These are phyloP conservation scores for Didymella sp. DNA, from an alignment of 2,329 filamentous ascomycete genomes.

Conservation along the genomic window DNA sequence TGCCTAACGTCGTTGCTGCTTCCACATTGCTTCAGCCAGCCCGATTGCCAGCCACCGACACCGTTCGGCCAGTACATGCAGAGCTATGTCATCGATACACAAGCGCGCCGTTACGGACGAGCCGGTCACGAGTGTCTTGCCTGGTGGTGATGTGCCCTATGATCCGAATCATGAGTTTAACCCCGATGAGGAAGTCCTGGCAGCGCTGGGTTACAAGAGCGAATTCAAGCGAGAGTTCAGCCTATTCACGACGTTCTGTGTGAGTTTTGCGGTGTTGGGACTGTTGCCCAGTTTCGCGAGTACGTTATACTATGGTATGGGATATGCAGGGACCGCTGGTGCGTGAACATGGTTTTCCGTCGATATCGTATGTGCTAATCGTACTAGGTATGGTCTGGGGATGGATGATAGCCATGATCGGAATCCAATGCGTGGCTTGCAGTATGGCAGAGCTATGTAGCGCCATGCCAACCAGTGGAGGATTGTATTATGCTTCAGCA, in stretches of 20 bases:
- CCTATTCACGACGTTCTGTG: conserved; percentile 76
- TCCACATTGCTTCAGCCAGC: conserved; percentile 5
- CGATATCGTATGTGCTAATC: conserved; percentile 11
- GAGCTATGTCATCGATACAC: conserved; percentile 14
- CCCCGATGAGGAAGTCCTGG: conserved; percentile 67
- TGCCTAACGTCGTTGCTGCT: conserved; percentile 3
- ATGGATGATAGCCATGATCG: conserved; percentile 75
- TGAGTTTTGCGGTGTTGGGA: conserved; percentile 75
- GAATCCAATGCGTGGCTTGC: conserved; percentile 73
- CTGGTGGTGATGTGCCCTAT: conserved; percentile 58
- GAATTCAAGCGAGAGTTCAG: conserved; percentile 75
- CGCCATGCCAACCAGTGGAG: conserved; percentile 74
- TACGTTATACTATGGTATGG: conserved; percentile 74
- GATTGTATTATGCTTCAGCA: conserved; percentile 76
- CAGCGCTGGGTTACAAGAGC: conserved; percentile 67
- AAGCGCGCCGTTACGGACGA: conserved; percentile 52
- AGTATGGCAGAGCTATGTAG: conserved; percentile 73
- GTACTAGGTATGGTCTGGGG: conserved; percentile 74
- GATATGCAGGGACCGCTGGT: conserved; percentile 55
- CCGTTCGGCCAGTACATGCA: conserved; percentile 2
- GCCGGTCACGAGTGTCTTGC: conserved; percentile 61
- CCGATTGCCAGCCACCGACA: conserved; percentile 4
- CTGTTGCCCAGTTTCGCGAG: conserved; percentile 74
- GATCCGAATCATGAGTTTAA: conserved; percentile 54
- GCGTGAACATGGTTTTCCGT: conserved; percentile 18